These are phyloP conservation scores for Syncephalis fuscata DNA, from an alignment of 371 early-diverging fungal species.

Conservation along the genomic window DNA sequence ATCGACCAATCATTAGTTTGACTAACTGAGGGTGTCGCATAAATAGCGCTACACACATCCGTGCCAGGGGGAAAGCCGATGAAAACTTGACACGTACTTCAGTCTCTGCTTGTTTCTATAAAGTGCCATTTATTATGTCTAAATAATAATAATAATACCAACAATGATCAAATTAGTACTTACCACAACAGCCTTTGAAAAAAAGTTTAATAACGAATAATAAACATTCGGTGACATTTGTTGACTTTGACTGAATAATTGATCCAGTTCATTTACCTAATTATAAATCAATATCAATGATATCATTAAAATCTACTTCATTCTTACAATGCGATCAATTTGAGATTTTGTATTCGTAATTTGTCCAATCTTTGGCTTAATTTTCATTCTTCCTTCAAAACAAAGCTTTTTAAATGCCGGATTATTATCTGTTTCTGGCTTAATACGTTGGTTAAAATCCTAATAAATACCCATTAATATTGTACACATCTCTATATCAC, in stretches of 20 bases:
- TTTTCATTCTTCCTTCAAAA: neutral
- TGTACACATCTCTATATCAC: neutral
- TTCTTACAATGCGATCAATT: neutral
- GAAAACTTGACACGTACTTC: neutral
- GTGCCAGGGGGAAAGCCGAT: neutral
- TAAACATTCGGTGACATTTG: neutral
- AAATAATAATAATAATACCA: no score
- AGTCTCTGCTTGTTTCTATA: slow-evolving; percentile 1
- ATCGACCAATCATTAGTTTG: neutral
- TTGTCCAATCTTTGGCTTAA: neutral
- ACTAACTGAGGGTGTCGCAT: neutral
- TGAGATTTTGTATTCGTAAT: neutral
- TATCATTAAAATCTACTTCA: neutral
- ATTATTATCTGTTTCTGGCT: neutral
- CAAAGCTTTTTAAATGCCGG: neutral
- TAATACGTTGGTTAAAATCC: neutral
- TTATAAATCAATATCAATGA: neutral
- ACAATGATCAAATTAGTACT: neutral
- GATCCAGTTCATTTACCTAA: neutral
- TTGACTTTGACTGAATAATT: neutral
- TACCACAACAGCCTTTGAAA: neutral
- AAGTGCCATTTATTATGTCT: no score
- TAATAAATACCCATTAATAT: neutral
- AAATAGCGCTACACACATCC: neutral
- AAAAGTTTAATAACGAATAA: neutral